A percentile compares a stretch with the other conserved stretches of the same genome.
phyloP scores from a whole-genome alignment of 306 rosid species.

The Macrotyloma uniflorum region DNA sequence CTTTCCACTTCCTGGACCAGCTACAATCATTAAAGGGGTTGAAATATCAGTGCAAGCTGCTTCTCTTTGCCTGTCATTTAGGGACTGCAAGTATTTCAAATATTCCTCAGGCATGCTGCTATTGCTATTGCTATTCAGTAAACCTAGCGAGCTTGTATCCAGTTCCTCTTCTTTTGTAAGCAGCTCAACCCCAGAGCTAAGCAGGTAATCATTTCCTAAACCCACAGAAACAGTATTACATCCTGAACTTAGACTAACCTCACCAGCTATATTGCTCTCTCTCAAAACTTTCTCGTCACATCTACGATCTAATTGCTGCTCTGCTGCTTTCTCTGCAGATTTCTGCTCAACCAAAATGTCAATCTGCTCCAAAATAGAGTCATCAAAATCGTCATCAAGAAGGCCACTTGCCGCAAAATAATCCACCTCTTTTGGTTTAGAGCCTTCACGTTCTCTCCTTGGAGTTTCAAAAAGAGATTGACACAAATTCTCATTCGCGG shows the following conservation, averaged over 20 bases:
- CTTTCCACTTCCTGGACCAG: slow-evolving; percentile 99
- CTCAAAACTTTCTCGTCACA: slow-evolving; percentile 24
- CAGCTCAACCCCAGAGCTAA: slow-evolving; percentile 33
- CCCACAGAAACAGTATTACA: slow-evolving; percentile 20
- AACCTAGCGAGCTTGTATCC: slow-evolving; percentile 22
- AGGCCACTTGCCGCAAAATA: slow-evolving; percentile 43
- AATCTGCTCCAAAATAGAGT: slow-evolving; percentile 65
- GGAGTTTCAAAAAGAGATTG: slow-evolving; percentile 55
- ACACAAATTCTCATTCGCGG: slow-evolving; percentile 30
- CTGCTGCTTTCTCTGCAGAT: slow-evolving; percentile 42
- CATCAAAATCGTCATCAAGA: slow-evolving; percentile 72
- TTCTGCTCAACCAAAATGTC: slow-evolving; percentile 67
- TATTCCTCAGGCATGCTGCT: slow-evolving; percentile 77
- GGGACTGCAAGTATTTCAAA: slow-evolving; percentile 60
- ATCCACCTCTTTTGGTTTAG: slow-evolving; percentile 27
- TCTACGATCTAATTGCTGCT: slow-evolving; percentile 29
- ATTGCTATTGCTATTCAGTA: slow-evolving; percentile 1
- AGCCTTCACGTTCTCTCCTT: slow-evolving; percentile 41
- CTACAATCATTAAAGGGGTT: slow-evolving; percentile 78
- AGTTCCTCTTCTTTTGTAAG: slow-evolving; percentile 38
- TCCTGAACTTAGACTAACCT: slow-evolving; percentile 20
- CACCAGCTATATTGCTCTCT: slow-evolving; percentile 26
- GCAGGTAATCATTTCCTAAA: slow-evolving; percentile 38
- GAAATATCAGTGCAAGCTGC: slow-evolving; percentile 87
- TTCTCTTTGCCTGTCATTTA: slow-evolving; percentile 85